Evolutionary conservation across 2,329 filamentous ascomycete genomes (phyloP), one percentile per base, ranked within the genome.

Genomic region (Grosmannia huntii): DNA sequence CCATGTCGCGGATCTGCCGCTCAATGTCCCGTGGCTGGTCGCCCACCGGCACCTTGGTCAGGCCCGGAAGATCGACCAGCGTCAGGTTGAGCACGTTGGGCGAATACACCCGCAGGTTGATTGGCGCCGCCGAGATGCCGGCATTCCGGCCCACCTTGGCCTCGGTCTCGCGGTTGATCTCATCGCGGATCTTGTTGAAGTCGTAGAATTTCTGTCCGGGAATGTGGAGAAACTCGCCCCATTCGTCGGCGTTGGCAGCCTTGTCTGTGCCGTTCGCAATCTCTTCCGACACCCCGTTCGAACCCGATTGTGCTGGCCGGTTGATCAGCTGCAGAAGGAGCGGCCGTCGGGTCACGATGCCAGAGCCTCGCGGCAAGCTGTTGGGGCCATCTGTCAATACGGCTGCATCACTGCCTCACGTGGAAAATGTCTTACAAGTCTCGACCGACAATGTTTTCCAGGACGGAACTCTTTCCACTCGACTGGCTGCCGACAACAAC

Each of bases 311-410:
- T 54, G 74, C 73, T 19, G 86, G 77, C 62, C 89, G 87, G 80
- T 99, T 97, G 82, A 99, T 96, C 67, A 99, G 87, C 75, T 99
- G 94, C 59, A 99, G 85, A 62, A 99, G 89, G 65, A 99, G 89
- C 56, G 94, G 94, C 75, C 94, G 85, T 76, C 94, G 85, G 61
- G 94, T 99, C 52, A 96, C 91, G 71, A 99, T 99, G 73, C 94
- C 94, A 64, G 91, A 95, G 66, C 94, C 94, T 84, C 94, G 90
- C 67, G 94, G 94, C 69, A 99, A 79, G 76, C 92, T 97, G 68
- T 62, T 23, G 3, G 41, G 11, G 10, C 2, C 5, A 11, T 21
- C 10, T 12, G 11, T 54, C 31, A 55, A 51, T 33, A 23, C 12
- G n/a, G 4, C 21, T 11, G 31, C 10, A 14, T 9, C 31, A 25